Base-by-base conservation (phyloP, 2,329 filamentous ascomycete species). In the Fusarium mexicanum region DNA sequence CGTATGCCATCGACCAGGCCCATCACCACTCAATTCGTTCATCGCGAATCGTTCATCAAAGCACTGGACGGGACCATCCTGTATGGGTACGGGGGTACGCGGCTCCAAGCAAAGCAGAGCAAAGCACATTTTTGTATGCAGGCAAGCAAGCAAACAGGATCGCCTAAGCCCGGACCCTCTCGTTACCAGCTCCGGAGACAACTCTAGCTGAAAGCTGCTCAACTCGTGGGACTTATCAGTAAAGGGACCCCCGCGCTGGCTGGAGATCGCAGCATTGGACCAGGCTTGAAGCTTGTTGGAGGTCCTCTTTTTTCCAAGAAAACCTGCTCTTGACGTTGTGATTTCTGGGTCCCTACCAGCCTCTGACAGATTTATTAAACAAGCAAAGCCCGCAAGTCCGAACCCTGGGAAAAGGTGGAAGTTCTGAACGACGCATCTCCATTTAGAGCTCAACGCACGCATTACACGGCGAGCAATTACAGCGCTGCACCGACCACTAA, bases 221-320 rank as follows among this genome's bases (percentile, higher is more conserved):
- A 40, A 29, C 24, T 51, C n/a, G 69, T 47, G 61, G 47, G 64
- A 64, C 68, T 72, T 63, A 71, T 61, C 54, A 41, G 41, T 47
- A 67, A 70, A 74, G 55, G 60, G 60, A 69, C 68, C 72, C 71
- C 71, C 72, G 64, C 72, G 71, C 72, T 44, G 54, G 64, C 58
- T 55, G 40, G 72, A 62, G 63, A 74, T 74, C 64, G 53, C 66
- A 64, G 60, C 57, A 64, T 44, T 54, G 50, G 67, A 73, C 68
- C 69, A 68, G 69, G 74, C 62, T 64, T 72, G 64, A 69, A 69
- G 60, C 73, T 74, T 75, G 71, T 63, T 74, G 69, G 53, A 54
- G 63, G 73, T 65, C 75, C 65, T 73, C 73, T 73, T 75, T 69
- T 71, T 67, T 62, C 62, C 71, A 76, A 69, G 69, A 76, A 77